A percentile compares a stretch with the other conserved stretches of the same genome.
These are phyloP conservation scores for Colletotrichum plurivorum DNA, from an alignment of 2,329 filamentous ascomycete genomes.

Conservation along the genomic window DNA sequence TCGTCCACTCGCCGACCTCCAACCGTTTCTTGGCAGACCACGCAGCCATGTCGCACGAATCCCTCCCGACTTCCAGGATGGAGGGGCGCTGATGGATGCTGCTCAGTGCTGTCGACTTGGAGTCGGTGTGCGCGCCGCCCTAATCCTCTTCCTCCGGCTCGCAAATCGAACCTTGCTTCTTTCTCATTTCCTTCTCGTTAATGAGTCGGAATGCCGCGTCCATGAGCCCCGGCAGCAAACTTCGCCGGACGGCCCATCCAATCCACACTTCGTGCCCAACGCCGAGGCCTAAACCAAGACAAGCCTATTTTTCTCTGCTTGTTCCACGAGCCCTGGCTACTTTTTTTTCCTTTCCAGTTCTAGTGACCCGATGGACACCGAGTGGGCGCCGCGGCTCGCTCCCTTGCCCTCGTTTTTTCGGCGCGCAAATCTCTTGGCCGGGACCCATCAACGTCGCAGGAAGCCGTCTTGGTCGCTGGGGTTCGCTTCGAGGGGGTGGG, in stretches of 20 bases:
- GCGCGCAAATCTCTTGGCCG: slow-evolving; percentile 37
- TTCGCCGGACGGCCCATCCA: slow-evolving; percentile 18
- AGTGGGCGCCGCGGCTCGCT: slow-evolving; percentile 22
- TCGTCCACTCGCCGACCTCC: slow-evolving; percentile 32
- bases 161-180: slow-evolving; percentile 30
- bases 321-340: slow-evolving; percentile 2
- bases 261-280: slow-evolving; percentile 40
- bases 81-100: not conserved
- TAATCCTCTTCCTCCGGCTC: slow-evolving; percentile 12
- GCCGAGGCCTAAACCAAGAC: slow-evolving; percentile 30
- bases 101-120: slow-evolving; percentile 21
- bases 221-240: slow-evolving; percentile 21
- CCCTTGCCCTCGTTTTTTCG: slow-evolving; percentile 20
- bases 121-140: slow-evolving; percentile 35
- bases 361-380: slow-evolving; percentile 8
- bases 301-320: slow-evolving; percentile 26
- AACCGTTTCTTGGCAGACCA: slow-evolving; percentile 34
- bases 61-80: slow-evolving; percentile 10
- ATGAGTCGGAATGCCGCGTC: slow-evolving; percentile 26
- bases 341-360: not conserved
- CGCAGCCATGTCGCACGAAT: slow-evolving; percentile 24
- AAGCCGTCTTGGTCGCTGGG: slow-evolving; percentile 30
- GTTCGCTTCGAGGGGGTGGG: slow-evolving; percentile 17
- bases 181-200: slow-evolving; percentile 34
- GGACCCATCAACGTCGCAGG: slow-evolving; percentile 31